Evolutionary conservation across 2,329 filamentous ascomycete species (phyloP).

Genomic region (Escovopsis weberi): DNA sequence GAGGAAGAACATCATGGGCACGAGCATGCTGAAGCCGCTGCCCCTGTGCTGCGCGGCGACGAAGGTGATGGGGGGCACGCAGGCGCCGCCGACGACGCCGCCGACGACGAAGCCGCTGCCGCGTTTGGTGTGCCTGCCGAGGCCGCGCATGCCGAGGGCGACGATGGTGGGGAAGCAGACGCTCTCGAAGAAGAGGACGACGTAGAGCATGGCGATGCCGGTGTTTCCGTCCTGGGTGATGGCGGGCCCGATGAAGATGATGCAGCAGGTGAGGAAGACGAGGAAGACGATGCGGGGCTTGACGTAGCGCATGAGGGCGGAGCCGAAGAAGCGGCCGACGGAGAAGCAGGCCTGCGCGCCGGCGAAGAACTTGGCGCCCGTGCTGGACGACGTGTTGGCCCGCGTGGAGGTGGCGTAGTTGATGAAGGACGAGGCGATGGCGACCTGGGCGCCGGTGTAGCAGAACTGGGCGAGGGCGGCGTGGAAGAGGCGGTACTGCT

Average conservation of each 20-base stretch:
- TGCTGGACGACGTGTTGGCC: constrained; percentile 30
- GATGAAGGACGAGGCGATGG: constrained; percentile 55
- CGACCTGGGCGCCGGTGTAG: constrained; percentile 60
- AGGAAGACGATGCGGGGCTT: constrained; percentile 55
- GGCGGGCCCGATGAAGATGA: constrained; percentile 44
- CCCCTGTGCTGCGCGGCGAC: constrained; percentile 48
- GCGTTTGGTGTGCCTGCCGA: constrained; percentile 64
- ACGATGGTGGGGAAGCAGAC: constrained; percentile 75
- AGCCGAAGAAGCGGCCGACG: constrained; percentile 55
- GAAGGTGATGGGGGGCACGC: constrained; percentile 58
- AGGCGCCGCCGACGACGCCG: constrained; percentile 58
- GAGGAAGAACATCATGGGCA: constrained; percentile 47
- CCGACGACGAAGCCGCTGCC: constrained; percentile 56
- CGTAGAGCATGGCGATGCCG: constrained; percentile 47
- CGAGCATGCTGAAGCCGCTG: constrained; percentile 49
- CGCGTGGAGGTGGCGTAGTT: constrained; percentile 55
- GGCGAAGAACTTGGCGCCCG: constrained; percentile 53
- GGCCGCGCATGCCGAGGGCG: constrained; percentile 58
- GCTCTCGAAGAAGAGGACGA: constrained; percentile 65
- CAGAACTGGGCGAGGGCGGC: constrained; percentile 65
- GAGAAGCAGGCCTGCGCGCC: constrained; percentile 63
- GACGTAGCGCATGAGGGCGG: constrained; percentile 49
- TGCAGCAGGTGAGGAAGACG: constrained; percentile 45
- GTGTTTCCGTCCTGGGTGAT: constrained; percentile 31
- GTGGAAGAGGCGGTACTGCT: constrained; percentile 64